phyloP scores from a whole-genome alignment of 805 yeast species.

The Lipomyces yamanashiensis region DNA sequence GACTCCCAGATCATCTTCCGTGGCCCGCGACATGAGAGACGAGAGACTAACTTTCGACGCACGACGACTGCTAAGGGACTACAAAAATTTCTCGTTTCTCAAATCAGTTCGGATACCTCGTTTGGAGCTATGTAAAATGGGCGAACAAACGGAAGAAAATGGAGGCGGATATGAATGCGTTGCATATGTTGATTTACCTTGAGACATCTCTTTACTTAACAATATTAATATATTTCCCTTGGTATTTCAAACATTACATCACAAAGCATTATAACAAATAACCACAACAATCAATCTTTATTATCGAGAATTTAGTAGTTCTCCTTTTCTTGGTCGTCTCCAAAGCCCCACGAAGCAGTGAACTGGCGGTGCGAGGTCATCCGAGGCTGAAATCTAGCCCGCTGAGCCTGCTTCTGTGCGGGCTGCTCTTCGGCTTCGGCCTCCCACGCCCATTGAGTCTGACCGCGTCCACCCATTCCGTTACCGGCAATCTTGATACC shows the following conservation, averaged over 20 bases:
- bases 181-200: constrained; percentile 18
- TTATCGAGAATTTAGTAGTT: neutral
- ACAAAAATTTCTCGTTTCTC: constrained; percentile 14
- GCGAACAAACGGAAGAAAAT: constrained; percentile 11
- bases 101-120: constrained; percentile 3
- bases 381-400: constrained; percentile 20
- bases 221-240: neutral
- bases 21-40: too few relatives aligned
- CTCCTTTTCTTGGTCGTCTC: constrained; percentile 30
- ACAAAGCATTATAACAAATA: neutral
- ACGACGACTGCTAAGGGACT: constrained; percentile 6
- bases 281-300: neutral
- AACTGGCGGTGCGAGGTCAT: constrained; percentile 27
- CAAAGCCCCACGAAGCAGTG: constrained; percentile 32
- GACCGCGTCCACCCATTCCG: constrained; percentile 35
- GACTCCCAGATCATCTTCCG: neutral
- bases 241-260: constrained; percentile 13
- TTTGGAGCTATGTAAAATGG: constrained; percentile 30
- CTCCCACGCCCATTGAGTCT: constrained; percentile 25
- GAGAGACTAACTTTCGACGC: constrained; percentile 26
- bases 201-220: neutral
- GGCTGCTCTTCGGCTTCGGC: neutral
- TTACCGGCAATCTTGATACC: constrained; percentile 33
- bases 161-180: constrained; percentile 30
- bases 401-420: constrained; percentile 12